A percentile compares a stretch with the other conserved stretches of the same genome.
Evolutionary conservation across 164 flowering plant genomes (phyloP).

Genomic region (Chimonanthus salicifolius): DNA sequence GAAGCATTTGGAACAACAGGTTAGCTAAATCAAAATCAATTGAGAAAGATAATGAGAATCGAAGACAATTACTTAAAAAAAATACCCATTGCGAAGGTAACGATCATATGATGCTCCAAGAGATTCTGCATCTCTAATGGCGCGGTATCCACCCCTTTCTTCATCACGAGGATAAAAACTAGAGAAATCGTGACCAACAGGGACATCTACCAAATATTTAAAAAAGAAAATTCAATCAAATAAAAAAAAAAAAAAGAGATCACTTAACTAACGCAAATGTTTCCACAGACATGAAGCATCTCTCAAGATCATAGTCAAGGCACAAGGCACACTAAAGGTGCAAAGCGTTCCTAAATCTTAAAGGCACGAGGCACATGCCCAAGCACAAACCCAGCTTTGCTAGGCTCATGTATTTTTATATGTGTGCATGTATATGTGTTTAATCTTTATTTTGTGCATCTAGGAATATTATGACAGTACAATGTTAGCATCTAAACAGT

Average conservation of each 20-base stretch:
- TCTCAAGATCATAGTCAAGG: no score
- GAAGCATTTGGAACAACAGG: constrained; percentile 7
- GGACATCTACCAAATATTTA: constrained; percentile 34
- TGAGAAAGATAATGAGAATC: neutral
- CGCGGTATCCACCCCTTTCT: constrained; percentile 40
- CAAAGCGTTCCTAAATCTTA: no score
- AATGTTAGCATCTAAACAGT: no score
- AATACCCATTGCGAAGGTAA: constrained; percentile 59
- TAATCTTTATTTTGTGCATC: no score
- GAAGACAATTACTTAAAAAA: neutral
- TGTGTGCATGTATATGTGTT: no score
- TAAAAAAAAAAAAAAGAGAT: neutral
- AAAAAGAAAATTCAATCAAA: neutral
- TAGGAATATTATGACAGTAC: no score
- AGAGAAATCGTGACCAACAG: constrained; percentile 5
- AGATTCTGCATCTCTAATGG: constrained; percentile 50
- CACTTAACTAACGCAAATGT: neutral
- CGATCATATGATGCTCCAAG: constrained; percentile 74
- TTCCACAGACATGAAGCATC: no score
- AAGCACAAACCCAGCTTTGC: no score
- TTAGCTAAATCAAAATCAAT: constrained; percentile 1
- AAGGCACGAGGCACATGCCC: no score
- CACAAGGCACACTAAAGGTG: no score
- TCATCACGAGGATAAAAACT: constrained; percentile 43
- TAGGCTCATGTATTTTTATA: no score